These are phyloP conservation scores for Boletellus deceptivus DNA, from an alignment of 1,284 basidiomycete genomes.

Conservation along the genomic window DNA sequence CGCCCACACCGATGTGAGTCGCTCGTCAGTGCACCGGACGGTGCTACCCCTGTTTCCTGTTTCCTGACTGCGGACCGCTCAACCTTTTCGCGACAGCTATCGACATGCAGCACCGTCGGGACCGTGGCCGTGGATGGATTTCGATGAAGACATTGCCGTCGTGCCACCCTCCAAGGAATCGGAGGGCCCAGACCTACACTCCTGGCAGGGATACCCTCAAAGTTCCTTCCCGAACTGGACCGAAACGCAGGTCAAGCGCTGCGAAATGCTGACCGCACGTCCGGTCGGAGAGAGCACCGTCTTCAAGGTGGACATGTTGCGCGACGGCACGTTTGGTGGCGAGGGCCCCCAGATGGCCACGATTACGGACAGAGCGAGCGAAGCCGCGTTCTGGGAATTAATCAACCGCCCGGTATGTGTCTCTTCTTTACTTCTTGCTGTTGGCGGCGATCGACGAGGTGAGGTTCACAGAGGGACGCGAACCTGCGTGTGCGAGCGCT, in stretches of 20 bases:
- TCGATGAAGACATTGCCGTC: conserved; percentile 29
- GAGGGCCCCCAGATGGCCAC: not conserved
- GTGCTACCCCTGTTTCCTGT: not conserved
- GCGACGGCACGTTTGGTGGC: conserved; percentile 37
- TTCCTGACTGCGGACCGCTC: not conserved
- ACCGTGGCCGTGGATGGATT: conserved; percentile 37
- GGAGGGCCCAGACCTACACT: not conserved
- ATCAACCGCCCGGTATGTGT: conserved; percentile 23
- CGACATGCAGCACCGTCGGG: conserved; percentile 34
- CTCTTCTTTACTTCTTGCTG: not conserved
- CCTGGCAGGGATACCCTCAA: conserved; percentile 51
- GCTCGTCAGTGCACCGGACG: not conserved
- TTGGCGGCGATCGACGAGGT: not conserved
- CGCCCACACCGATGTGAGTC: conserved; percentile 25
- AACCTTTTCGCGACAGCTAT: conserved; percentile 19
- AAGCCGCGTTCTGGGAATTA: conserved; percentile 39
- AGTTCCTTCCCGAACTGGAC: conserved; percentile 55
- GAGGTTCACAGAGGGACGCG: conserved; percentile 31
- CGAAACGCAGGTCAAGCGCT: conserved; percentile 43
- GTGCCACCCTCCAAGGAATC: not conserved
- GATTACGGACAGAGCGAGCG: conserved; percentile 22
- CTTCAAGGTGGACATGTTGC: conserved; percentile 43
- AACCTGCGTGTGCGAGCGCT: conserved; percentile 44
- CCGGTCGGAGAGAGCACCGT: conserved; percentile 32
- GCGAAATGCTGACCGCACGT: conserved; percentile 34